Evolutionary conservation across 768 basidiomycete species (phyloP).

Genomic region (Panellus pusillus): DNA sequence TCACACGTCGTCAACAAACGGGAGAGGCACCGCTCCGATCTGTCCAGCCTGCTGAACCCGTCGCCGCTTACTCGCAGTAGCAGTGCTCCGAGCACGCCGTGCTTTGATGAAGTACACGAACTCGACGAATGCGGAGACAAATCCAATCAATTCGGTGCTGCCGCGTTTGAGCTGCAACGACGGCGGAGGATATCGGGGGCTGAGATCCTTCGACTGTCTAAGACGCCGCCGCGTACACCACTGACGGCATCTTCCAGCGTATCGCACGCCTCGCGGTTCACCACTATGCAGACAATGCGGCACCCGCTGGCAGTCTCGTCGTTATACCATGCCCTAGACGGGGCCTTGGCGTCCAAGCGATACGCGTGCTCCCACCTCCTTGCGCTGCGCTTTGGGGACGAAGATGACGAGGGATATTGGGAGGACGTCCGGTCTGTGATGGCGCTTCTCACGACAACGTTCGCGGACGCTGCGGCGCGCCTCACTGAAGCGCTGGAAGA

Average conservation of each 20-base stretch:
- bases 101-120: conserved; percentile 31
- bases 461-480: conserved; percentile 63
- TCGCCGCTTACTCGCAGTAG: conserved; percentile 27
- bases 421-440: conserved; percentile 80
- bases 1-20: conserved; percentile 45
- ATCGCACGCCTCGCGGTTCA: conserved; percentile 59
- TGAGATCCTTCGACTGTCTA: conserved; percentile 42
- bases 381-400: conserved; percentile 70
- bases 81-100: conserved; percentile 39
- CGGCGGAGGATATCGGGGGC: conserved; percentile 50
- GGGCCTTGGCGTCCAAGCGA: conserved; percentile 69
- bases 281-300: conserved; percentile 55
- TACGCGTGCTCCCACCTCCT: conserved; percentile 80
- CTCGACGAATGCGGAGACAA: conserved; percentile 27
- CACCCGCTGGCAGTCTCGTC: conserved; percentile 71
- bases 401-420: conserved; percentile 79
- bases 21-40: conserved; percentile 56
- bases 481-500: conserved; percentile 65
- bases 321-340: conserved; percentile 59
- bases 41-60: conserved; percentile 45
- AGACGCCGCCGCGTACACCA: conserved; percentile 31
- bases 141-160: conserved; percentile 52
- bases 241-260: conserved; percentile 33
- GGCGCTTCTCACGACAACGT: conserved; percentile 62
- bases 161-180: conserved; percentile 62